Conservation (phyloP, 257 asterid genomes). For the Ajuga chamaepitys region DNA sequence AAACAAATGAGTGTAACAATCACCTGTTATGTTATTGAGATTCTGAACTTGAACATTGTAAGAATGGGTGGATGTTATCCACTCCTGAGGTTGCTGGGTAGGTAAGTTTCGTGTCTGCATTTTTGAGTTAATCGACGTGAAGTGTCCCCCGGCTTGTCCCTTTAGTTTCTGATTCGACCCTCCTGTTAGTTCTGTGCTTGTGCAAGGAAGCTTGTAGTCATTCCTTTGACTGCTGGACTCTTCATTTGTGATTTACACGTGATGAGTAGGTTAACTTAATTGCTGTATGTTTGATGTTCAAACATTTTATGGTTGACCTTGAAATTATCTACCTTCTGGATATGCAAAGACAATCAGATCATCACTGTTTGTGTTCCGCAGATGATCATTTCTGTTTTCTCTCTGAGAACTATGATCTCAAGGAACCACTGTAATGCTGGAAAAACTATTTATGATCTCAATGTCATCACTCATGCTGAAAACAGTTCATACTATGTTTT, state of each 20-base stretch:
- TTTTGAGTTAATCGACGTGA: neutral
- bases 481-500: neutral
- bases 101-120: neutral
- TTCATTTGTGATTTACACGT: neutral
- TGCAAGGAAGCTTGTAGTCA: neutral
- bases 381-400: neutral
- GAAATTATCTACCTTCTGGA: neutral
- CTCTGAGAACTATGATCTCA: too few species aligned
- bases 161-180: neutral
- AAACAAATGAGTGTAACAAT: neutral
- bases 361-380: neutral
- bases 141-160: neutral
- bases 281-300: neutral
- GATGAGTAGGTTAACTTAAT: neutral
- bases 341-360: constrained; percentile 1
- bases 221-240: neutral
- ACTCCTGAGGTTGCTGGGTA: neutral
- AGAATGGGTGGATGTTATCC: neutral
- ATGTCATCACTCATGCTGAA: neutral
- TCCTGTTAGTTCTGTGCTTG: neutral
- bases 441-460: neutral
- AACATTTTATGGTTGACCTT: neutral
- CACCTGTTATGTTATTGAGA: neutral
- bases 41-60: neutral
- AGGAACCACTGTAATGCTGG: too few species aligned